Evolutionary conservation across 2,329 filamentous ascomycete species (phyloP), one percentile per base, ranked within the genome.

Genomic region (Penicillium hesseltinei): DNA sequence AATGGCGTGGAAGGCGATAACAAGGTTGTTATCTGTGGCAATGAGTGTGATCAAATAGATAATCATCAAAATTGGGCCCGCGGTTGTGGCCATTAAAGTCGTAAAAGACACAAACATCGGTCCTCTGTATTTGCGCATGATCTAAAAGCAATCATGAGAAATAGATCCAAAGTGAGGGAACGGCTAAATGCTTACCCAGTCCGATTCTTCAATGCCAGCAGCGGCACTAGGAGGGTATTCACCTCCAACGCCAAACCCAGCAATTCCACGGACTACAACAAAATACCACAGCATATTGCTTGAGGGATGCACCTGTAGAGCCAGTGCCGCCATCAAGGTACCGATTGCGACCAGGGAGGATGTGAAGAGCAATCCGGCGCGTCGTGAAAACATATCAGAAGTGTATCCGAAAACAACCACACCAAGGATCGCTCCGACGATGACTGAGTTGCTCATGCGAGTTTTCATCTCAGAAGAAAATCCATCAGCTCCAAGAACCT

Each of bases 201-300:
- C 67, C 2, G 69, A 71, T 35, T 73, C 71, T 53, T 75, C 73
- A 6, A 75, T 61, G 0, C 71, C 73, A 2, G 73, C 73, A 2
- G 72, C 71, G 3, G 73, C 73, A n/a, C 71, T 71, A 0, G 71
- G 68, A 29, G 73, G 73, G 56, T 75, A 75, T 61, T 76, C 73
- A 4, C 73, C 73, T 0, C 73, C 73, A 4, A 75, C 72, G 4
- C 73, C 74, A 13, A 75, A 73, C 0, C 74, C 74, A 29, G 70
- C 67, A 29, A 75, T 72, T 0, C 73, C 74, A 4, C 74, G 70
- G 7, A 71, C 73, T 1, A 74, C 59, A 9, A 73, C 71, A 39
- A 76, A 68, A 54, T 66, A 75, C 73, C 73, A 76, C 8, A 76
- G 59, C 70, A 75, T 73, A 15, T 73, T 69, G 8, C 62, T 4